Evolutionary conservation across 2,329 filamentous ascomycete genomes (phyloP).

Genomic region (Aspergillus sp.): DNA sequence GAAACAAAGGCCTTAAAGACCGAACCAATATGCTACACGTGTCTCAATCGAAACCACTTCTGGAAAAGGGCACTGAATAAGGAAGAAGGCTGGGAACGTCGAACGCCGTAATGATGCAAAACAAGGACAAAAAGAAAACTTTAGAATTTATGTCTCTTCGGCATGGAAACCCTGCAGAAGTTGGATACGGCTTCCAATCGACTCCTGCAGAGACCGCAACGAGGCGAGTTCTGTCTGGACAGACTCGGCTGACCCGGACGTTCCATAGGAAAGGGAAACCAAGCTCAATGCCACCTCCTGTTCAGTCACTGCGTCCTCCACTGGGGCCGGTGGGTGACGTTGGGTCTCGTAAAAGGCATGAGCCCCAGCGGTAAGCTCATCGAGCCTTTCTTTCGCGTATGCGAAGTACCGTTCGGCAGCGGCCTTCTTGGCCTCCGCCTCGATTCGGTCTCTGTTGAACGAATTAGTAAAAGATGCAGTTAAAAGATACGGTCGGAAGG

Average conservation of each 20-base stretch:
- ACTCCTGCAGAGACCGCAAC: constrained; percentile 21
- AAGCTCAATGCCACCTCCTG: constrained; percentile 26
- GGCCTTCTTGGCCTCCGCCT: constrained; percentile 12
- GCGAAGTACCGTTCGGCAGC: constrained; percentile 15
- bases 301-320: constrained; percentile 18
- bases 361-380: constrained; percentile 18
- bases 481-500: not conserved
- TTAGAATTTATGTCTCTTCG: not conserved
- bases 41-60: no score
- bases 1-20: no score
- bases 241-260: not conserved
- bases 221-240: constrained; percentile 18
- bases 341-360: constrained; percentile 22
- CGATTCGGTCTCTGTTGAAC: constrained; percentile 1
- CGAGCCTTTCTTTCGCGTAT: constrained; percentile 17
- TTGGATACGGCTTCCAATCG: constrained; percentile 20
- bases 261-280: constrained; percentile 19
- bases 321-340: constrained; percentile 7
- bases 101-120: not conserved
- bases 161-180: not conserved
- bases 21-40: no score
- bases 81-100: not conserved
- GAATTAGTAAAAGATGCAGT: not conserved
- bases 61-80: not conserved
- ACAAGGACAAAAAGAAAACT: not conserved